Percentiles rank a stretch among this genome's conserved stretches.
These are phyloP conservation scores for Solanum chaucha DNA, from an alignment of 257 asterid genomes.

Conservation along the genomic window DNA sequence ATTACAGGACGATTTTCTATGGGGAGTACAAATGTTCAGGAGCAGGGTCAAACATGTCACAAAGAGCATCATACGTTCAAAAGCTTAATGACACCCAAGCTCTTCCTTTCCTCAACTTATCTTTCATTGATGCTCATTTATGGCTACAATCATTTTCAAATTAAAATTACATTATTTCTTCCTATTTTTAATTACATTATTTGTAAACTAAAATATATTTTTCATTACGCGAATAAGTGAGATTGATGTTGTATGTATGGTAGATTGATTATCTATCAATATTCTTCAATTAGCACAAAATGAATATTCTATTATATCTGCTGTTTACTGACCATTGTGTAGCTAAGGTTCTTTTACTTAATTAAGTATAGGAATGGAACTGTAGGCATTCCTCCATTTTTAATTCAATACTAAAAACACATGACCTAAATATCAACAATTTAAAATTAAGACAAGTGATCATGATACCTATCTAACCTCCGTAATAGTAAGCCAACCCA, in stretches of 20 bases:
- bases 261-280: background rate
- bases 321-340: background rate
- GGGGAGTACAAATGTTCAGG: conserved; percentile 87
- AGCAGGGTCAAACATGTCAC: conserved; percentile 49
- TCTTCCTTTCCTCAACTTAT: conserved; percentile 37
- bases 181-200: background rate
- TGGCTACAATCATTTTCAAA: conserved; percentile 55
- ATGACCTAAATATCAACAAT: background rate
- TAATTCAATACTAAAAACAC: background rate
- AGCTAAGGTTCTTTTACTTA: background rate
- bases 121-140: conserved; percentile 70
- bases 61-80: conserved; percentile 53
- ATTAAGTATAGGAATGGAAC: background rate
- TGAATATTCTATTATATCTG: background rate
- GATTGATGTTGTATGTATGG: background rate
- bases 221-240: background rate
- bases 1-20: conserved; percentile 46
- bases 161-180: background rate
- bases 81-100: conserved; percentile 71
- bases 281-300: background rate
- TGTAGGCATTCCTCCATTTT: background rate
- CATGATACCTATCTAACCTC: background rate
- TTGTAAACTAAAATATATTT: too few species aligned
- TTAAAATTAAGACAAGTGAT: too few species aligned
- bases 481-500: background rate